These are phyloP conservation scores for Chalciporus chontae DNA, from an alignment of 768 basidiomycete genomes.

Conservation along the genomic window DNA sequence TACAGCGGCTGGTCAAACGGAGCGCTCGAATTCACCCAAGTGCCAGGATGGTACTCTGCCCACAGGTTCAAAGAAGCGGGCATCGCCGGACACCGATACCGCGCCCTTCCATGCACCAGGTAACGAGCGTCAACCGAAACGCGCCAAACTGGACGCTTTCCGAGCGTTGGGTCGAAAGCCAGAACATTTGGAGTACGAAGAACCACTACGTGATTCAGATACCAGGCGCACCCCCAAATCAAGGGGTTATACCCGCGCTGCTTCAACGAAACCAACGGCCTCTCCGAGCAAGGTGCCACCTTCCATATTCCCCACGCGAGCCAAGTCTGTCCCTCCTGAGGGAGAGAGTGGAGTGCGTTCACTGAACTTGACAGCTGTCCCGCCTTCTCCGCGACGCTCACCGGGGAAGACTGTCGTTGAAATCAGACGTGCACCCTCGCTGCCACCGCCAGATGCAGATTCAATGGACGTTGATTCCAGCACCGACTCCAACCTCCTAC, in stretches of 20 bases:
- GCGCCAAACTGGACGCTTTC: constrained; percentile 23
- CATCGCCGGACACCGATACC: constrained; percentile 26
- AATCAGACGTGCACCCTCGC: constrained; percentile 25
- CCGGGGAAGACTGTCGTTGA: constrained; percentile 19
- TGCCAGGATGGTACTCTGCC: constrained; percentile 3
- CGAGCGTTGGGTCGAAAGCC: constrained; percentile 9
- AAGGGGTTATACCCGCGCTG: constrained; percentile 12
- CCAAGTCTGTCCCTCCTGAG: constrained; percentile 29
- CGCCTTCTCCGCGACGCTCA: constrained; percentile 27
- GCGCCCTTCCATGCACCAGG: constrained; percentile 7
- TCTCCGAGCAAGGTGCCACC: constrained; percentile 13
- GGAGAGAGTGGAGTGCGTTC: constrained; percentile 9
- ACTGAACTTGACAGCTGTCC: constrained; percentile 22
- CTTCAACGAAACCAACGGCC: constrained; percentile 20
- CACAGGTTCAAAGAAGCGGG: constrained; percentile 25
- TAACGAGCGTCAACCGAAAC: constrained; percentile 21
- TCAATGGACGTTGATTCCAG: constrained; percentile 25
- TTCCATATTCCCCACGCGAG: constrained; percentile 18
- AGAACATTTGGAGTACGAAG: constrained; percentile 15
- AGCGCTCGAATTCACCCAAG: neutral
- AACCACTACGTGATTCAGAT: constrained; percentile 21
- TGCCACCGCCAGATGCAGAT: constrained; percentile 17
- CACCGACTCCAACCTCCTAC: constrained; percentile 14
- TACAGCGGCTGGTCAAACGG: neutral
- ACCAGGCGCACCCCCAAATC: neutral